Percentiles rank a stretch among this genome's conserved stretches.
Conservation (phyloP, 208 protist species). For the Trypanosoma platydactyli region DNA sequence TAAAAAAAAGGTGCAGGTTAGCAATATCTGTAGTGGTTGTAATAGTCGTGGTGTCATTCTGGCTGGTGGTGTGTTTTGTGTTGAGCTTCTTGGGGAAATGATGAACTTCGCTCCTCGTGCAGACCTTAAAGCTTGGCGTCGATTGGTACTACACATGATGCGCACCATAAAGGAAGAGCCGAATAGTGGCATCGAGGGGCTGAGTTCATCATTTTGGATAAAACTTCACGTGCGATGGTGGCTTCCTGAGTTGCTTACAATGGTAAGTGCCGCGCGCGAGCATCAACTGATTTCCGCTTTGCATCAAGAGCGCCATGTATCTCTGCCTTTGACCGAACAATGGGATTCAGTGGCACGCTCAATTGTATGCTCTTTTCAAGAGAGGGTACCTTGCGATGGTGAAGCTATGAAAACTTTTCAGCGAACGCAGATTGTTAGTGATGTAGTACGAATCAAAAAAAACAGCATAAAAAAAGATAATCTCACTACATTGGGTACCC, state of each 20-base stretch:
- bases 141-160: constrained; percentile 14
- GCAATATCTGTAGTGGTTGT: neutral
- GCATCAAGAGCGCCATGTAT: neutral
- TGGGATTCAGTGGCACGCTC: constrained; percentile 15
- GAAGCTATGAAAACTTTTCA: neutral
- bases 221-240: constrained; percentile 27
- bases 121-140: constrained; percentile 15
- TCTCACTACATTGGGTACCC: neutral
- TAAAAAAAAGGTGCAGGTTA: neutral
- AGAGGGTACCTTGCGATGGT: neutral
- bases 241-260: constrained; percentile 24
- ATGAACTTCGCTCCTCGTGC: neutral
- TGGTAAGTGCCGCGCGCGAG: constrained; percentile 11
- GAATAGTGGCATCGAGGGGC: neutral
- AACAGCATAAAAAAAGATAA: neutral
- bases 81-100: constrained; percentile 18
- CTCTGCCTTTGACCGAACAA: neutral
- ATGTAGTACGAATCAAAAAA: neutral
- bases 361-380: constrained; percentile 10
- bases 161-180: neutral
- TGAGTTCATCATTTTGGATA: constrained; percentile 10
- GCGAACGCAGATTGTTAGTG: neutral
- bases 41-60: constrained; percentile 1
- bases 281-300: neutral
- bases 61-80: constrained; percentile 18